Base-by-base conservation (phyloP, 805 yeast species). In the Diddensiella santjacobensis region DNA sequence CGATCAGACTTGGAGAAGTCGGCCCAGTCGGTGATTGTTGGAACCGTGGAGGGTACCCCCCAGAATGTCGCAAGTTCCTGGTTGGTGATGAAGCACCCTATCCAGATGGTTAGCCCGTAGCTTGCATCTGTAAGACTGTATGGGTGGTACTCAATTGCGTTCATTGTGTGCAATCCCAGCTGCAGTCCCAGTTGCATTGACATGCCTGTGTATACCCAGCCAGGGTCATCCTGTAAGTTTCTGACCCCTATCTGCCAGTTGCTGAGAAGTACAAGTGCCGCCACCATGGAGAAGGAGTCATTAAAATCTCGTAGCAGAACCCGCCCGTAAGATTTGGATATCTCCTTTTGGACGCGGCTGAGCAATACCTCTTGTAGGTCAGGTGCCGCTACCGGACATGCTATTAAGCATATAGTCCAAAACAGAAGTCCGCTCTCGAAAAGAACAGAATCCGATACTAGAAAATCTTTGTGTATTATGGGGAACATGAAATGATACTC, bases 351-450 rank as follows among this genome's bases (percentile, higher is more conserved):
- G 3, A 33, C 23, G 23, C 45, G 41, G 6, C 5, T 29, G 5
- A 23, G 11, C 22, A 49, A 22, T 3, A 22, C 17, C 3, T 18
- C 39, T 1, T 41, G 11, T 13, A 40, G 26, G 22, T 49, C 47
- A 11, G 52, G 52, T 4, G 37, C 38, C 2, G 18, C 36, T 2
- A 22, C 15, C 3, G 50, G 41, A 15, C 41, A 18, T 10, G 47
- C 31, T 6, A 50, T 40, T 4, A 40, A 17, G 19, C 47, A 43
- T 11, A 50, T 42, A 10, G 53, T 46, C 53, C 53, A 50, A 22
- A 42, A 40, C 10, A 47, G 19, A 2, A 47, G 15, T 18, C 45
- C 17, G n/a, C 26, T 24, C 11, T 45, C 47, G 10, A 40, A 47
- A 3, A 35, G 8, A n/a, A 43, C 41, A n/a, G 10, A 5, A 11